Evolutionary conservation across 2,329 filamentous ascomycete genomes (phyloP), one percentile per base, ranked within the genome.

Genomic region (Xylariales sp.): DNA sequence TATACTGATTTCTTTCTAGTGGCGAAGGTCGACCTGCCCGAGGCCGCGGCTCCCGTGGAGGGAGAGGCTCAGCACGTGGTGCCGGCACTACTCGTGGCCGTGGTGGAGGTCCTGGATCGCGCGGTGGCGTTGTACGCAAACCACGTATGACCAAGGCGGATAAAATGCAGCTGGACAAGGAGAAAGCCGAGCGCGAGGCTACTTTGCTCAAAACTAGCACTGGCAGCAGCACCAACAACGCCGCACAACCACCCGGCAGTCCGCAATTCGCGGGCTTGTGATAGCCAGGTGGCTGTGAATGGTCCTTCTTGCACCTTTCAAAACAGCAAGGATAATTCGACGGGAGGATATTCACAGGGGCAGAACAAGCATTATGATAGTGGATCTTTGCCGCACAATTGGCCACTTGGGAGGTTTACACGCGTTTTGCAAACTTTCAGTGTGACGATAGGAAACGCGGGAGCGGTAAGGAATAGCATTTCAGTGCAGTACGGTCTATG

Each of bases 91-190:
- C 83, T 16, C 76, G 86, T 27, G 65, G 64, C 24, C 45, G 45
- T 10, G 62, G 62, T 14, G 70, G 70, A 23, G 72, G 72, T 5
- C 80, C 83, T 8, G 83, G 84, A n/a, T 87, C 86, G 24, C 76
- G 88, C 29, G 86, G 86, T 36, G 85, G 86, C 30, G 72, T 77
- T 10, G 81, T 83, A 1, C 76, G 89, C 49, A 94, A 94, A 61
- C 87, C 88, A 36, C 82, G 90, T 29, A 83, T 88, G 49, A 93
- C 85, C 27, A 95, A 95, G 59, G 84, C 86, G 25, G 85, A 91
- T 56, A 86, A 88, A 52, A 83, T 85, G 44, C 78, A 83, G 54
- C 81, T 88, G 62, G 88, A 94, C 53, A 76, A 78, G 30, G 88
- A 94, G 60, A 93, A 93, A 66, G 72, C 81, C 6, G 84, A 89